Base-by-base conservation (phyloP, 345 rosid genomes). In the Kernera saxatilis region DNA sequence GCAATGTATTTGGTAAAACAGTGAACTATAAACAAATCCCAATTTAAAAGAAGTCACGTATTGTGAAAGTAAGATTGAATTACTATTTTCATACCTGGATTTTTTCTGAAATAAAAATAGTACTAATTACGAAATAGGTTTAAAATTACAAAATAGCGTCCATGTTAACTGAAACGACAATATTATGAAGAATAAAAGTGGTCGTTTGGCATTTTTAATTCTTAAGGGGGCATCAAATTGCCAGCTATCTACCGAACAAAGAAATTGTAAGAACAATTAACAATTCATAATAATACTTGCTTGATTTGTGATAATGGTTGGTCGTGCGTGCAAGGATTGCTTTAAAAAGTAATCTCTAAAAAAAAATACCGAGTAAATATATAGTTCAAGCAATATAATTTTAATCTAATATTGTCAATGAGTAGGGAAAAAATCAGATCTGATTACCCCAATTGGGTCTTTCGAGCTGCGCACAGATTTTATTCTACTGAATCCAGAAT, bases 301-400 rank as follows among this genome's bases (percentile, higher is more conserved):
- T 60, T 44, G 64, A 69, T 69, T 26, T 69, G 67, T 55, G 23
- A 70, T 55, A 65, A 55, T 70, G 71, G 13, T 55, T 64, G 71
- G 71, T 70, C 79, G 79, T 76, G 79, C 79, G 79, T 57, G 79
- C 79, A 76, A 76, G 66, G 71, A 76, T 46, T 70, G 66, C 52
- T 46, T 35, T 27, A 0, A 13, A 9, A 63, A 9, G 27, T 46
- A 14, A 35, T 39, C 40, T 17, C 60, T 37, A 25, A 14, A 43
- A 64, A 54, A 10, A 68, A 32, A 46, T 32, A 27, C 44, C 35
- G 26, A 53, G 63, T 51, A 67, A 67, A 68, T n/a, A n/a, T n/a
- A n/a, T 45, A 67, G 61, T 66, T 67, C 37, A 40, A 66, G 53
- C 67, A 57, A 73, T 17, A 67, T 23, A 50, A 49, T 50, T 67